Conservation (phyloP, 805 yeast genomes). For the Ogataea methylovora region DNA sequence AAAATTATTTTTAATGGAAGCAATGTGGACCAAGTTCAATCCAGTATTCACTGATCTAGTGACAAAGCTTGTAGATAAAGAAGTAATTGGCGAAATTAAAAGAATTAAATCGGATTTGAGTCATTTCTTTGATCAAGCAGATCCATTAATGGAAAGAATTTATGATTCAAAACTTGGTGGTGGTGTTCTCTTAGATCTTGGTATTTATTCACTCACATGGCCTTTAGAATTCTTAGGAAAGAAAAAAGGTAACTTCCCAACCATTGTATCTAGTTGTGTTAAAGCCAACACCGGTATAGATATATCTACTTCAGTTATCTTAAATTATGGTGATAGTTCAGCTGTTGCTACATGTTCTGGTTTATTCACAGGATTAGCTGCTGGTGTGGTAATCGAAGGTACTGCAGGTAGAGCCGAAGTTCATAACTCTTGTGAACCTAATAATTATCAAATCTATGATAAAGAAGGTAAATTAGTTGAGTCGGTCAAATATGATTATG, state of each 20-base stretch:
- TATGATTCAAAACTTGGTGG: slow-evolving; percentile 41
- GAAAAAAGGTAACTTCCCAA: slow-evolving; percentile 12
- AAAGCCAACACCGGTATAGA: slow-evolving; percentile 33
- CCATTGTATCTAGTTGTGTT: slow-evolving; percentile 25
- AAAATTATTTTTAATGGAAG: slow-evolving; percentile 47
- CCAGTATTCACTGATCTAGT: slow-evolving; percentile 32
- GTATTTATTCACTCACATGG: slow-evolving; percentile 44
- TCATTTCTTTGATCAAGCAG: slow-evolving; percentile 4
- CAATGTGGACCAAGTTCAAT: slow-evolving; percentile 48
- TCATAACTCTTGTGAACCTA: slow-evolving; percentile 11
- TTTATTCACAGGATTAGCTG: not conserved
- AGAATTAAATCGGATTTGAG: slow-evolving; percentile 36
- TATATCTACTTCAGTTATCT: slow-evolving; percentile 27
- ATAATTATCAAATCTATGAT: slow-evolving; percentile 23
- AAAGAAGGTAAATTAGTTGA: slow-evolving; percentile 14
- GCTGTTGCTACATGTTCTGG: slow-evolving; percentile 28
- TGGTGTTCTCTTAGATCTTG: slow-evolving; percentile 49
- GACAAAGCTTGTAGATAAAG: slow-evolving; percentile 2
- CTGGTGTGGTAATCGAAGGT: slow-evolving; percentile 10
- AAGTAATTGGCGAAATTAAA: slow-evolving; percentile 39
- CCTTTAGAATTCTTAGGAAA: slow-evolving; percentile 31
- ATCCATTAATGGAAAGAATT: slow-evolving; percentile 21
- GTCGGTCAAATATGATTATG: slow-evolving; percentile 20
- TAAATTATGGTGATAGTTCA: slow-evolving; percentile 31
- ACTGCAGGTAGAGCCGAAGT: slow-evolving; percentile 13